Conservation (phyloP, 306 rosid genomes). For the Astragalus membranaceus region DNA sequence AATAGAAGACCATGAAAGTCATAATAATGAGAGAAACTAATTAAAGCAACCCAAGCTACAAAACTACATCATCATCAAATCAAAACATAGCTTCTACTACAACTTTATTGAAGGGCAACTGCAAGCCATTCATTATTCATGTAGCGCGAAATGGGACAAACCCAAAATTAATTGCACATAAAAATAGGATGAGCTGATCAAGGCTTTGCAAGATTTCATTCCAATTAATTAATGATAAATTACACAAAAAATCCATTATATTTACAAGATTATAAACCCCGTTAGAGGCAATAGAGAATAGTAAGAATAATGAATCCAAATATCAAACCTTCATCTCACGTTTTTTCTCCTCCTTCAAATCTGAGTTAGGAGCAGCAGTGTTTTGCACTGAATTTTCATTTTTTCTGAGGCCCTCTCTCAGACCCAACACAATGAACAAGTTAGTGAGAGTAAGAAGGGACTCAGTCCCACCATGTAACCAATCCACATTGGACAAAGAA, state of each 20-base stretch:
- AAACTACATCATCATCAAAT: background rate
- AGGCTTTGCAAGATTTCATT: background rate
- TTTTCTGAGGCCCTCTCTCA: conserved; percentile 66
- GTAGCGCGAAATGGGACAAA: background rate
- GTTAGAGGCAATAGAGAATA: background rate
- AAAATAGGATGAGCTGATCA: background rate
- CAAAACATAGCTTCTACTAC: background rate
- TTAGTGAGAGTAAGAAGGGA: conserved; percentile 83
- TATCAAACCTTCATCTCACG: background rate
- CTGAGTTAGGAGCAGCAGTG: conserved; percentile 21
- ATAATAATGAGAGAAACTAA: background rate
- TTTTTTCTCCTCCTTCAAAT: conserved; percentile 29
- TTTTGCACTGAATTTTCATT: conserved; percentile 26
- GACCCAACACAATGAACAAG: conserved; percentile 76
- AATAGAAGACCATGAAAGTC: background rate
- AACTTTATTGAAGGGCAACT: background rate
- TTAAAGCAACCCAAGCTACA: background rate
- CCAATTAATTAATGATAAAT: background rate
- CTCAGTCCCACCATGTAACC: conserved; percentile 96
- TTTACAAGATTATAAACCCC: background rate
- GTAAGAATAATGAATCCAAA: background rate
- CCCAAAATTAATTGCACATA: background rate
- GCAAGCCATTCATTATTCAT: background rate
- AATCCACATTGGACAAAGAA: conserved; percentile 88
- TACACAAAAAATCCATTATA: conserved; percentile 12